A percentile compares a stretch with the other conserved stretches of the same genome.
Evolutionary conservation across 257 asterid species (phyloP).

Genomic region (Jaltomata sinuosa): DNA sequence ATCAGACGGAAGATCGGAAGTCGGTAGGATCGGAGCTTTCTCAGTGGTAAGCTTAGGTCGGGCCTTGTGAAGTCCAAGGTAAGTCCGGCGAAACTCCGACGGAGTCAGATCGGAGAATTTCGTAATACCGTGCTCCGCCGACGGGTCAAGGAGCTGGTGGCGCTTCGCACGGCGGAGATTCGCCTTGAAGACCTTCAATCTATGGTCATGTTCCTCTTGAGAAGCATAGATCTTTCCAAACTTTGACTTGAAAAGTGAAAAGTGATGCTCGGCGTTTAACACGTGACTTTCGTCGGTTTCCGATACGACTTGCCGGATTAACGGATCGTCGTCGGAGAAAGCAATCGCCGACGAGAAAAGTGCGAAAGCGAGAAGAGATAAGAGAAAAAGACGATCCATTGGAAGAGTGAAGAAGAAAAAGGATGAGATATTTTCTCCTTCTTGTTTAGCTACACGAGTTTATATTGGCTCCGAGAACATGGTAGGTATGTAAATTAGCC

Average conservation of each 20-base stretch:
- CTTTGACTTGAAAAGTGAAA: constrained; percentile 52
- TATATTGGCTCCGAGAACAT: neutral
- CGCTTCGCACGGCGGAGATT: constrained; percentile 72
- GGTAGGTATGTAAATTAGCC: neutral
- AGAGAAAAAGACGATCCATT: constrained; percentile 3
- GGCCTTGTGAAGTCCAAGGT: constrained; percentile 42
- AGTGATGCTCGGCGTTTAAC: constrained; percentile 67
- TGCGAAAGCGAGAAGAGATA: neutral
- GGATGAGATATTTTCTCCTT: neutral
- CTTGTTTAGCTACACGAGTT: neutral
- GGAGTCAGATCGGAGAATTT: constrained; percentile 76
- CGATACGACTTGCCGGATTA: constrained; percentile 57
- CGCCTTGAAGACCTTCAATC: constrained; percentile 65
- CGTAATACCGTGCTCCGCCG: constrained; percentile 86
- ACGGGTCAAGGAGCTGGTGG: constrained; percentile 67
- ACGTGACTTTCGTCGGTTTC: constrained; percentile 39
- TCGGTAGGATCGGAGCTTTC: constrained; percentile 69
- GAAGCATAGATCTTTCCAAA: constrained; percentile 49
- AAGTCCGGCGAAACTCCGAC: constrained; percentile 52
- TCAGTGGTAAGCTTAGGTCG: constrained; percentile 44
- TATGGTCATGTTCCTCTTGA: constrained; percentile 69
- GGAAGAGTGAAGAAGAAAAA: neutral
- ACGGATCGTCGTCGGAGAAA: constrained; percentile 2
- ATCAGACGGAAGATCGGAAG: constrained; percentile 49
- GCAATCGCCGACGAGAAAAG: neutral